These are phyloP conservation scores for Gigaspora rosea DNA, from an alignment of 192 early-diverging fungal species.

Conservation along the genomic window DNA sequence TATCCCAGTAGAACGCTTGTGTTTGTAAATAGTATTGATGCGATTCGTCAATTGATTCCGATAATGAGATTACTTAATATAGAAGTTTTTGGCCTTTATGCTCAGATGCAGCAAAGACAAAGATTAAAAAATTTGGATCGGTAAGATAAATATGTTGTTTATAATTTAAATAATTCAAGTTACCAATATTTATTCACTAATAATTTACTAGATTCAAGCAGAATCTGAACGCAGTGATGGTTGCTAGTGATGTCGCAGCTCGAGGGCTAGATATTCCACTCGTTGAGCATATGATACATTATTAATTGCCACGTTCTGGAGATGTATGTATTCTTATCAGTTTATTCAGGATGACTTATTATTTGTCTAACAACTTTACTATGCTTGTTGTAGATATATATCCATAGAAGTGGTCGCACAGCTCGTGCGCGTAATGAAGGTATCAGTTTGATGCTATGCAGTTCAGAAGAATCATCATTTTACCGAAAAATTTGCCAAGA, in stretches of 20 bases:
- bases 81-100: constrained; percentile 82
- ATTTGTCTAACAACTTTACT: background rate
- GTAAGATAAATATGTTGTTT: constrained; percentile 31
- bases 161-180: background rate
- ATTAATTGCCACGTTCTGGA: constrained; percentile 87
- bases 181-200: too few species aligned
- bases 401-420: constrained; percentile 95
- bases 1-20: constrained; percentile 90
- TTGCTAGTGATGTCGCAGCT: constrained; percentile 96
- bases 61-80: constrained; percentile 75
- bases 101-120: constrained; percentile 99
- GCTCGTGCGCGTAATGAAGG: constrained; percentile 86
- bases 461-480: constrained; percentile 78
- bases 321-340: constrained; percentile 46
- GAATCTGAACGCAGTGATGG: constrained; percentile 71
- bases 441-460: constrained; percentile 77
- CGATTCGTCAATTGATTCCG: constrained; percentile 84
- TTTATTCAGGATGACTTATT: background rate
- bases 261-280: constrained; percentile 92
- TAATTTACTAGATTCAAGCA: constrained; percentile 63
- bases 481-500: constrained; percentile 84
- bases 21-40: constrained; percentile 96
- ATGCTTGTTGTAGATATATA: constrained; percentile 62
- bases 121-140: constrained; percentile 89
- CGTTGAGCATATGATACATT: constrained; percentile 95